These are phyloP conservation scores for Sonneratia alba DNA, from an alignment of 345 rosid species.

Conservation along the genomic window DNA sequence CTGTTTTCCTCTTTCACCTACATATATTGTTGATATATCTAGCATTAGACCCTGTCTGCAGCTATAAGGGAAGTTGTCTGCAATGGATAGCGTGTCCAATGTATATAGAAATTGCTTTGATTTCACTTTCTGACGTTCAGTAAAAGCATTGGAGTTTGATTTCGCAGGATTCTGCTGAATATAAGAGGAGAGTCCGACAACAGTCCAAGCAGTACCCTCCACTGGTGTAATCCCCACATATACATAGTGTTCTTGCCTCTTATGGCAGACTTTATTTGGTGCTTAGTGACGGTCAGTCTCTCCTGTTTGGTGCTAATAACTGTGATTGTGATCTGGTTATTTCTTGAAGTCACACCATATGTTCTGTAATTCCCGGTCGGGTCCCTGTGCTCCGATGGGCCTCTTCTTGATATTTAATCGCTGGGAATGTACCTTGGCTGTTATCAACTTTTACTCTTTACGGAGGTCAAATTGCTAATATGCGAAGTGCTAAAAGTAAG, in stretches of 20 bases:
- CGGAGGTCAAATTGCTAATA: neutral
- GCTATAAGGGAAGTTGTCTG: neutral
- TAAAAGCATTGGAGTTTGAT: neutral
- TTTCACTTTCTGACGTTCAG: neutral
- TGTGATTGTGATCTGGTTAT: neutral
- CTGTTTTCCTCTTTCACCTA: neutral
- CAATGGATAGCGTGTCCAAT: neutral
- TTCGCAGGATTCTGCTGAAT: conserved; percentile 65
- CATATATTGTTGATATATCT: neutral
- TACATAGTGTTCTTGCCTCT: neutral
- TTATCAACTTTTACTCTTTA: neutral
- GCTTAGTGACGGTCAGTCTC: neutral
- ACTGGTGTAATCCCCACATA: conserved; percentile 21
- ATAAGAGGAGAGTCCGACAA: conserved; percentile 75
- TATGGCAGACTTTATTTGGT: neutral
- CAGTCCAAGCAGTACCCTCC: conserved; percentile 92
- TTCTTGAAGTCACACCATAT: neutral
- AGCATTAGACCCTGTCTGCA: too few species aligned
- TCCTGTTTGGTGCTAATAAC: neutral
- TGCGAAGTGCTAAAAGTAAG: too few species aligned
- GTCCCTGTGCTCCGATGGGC: neutral
- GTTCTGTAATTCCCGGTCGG: neutral
- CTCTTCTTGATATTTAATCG: neutral
- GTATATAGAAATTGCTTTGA: neutral
- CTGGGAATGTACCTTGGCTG: neutral